Percentiles rank a stretch among this genome's conserved stretches.
phyloP scores from a whole-genome alignment of 768 basidiomycete genomes.

The Russula abietina region DNA sequence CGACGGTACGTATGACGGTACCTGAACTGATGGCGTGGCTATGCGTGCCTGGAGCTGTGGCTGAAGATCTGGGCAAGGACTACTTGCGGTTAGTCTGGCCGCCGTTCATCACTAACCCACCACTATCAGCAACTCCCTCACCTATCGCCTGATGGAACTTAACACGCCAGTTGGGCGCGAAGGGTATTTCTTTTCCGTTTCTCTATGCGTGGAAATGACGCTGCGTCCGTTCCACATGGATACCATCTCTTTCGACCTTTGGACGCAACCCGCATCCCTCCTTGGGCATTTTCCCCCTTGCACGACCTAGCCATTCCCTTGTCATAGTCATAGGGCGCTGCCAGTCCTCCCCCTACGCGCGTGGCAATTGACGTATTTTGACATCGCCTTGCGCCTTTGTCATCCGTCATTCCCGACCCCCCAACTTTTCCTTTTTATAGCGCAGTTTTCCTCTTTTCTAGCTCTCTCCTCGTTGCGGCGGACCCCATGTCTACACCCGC shows the following conservation, averaged over 20 bases:
- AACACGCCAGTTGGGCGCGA: not conserved
- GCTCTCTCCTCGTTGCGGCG: not conserved
- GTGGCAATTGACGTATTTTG: not conserved
- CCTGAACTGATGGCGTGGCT: too few relatives aligned
- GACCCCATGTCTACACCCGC: not conserved
- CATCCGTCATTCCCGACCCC: not conserved
- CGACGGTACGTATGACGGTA: too few relatives aligned
- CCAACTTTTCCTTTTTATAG: not conserved
- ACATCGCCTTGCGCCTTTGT: not conserved
- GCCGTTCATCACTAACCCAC: not conserved
- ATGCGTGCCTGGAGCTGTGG: too few relatives aligned
- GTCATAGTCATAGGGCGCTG: too few relatives aligned
- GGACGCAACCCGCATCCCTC: not conserved
- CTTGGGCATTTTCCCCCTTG: not conserved
- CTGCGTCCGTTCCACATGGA: not conserved
- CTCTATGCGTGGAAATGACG: not conserved
- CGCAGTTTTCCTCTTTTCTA: not conserved
- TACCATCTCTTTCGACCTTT: not conserved
- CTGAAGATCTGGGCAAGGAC: too few relatives aligned
- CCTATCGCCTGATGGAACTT: not conserved
- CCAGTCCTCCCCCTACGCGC: too few relatives aligned
- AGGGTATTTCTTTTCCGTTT: not conserved
- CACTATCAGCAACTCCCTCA: not conserved
- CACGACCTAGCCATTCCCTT: too few relatives aligned
- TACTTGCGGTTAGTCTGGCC: too few relatives aligned